Conservation (phyloP, 2,329 filamentous ascomycete species). For the Colletotrichum sublineola region DNA sequence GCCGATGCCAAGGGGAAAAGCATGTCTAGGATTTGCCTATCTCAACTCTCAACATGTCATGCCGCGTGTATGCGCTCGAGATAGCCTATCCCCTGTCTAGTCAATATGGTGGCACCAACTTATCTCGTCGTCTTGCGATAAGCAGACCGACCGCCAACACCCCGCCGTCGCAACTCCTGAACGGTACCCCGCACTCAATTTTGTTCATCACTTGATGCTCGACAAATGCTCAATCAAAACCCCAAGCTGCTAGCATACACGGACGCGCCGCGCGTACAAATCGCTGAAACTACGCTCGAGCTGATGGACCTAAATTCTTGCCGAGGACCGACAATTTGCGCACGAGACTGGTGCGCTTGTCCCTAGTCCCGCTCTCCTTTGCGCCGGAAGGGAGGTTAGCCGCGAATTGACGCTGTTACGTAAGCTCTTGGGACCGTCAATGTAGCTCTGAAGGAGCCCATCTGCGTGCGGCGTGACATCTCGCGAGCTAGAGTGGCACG, state of each 20-base stretch:
- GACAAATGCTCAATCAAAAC: neutral
- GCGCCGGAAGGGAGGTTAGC: neutral
- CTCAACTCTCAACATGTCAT: neutral
- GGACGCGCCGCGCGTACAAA: slow-evolving; percentile 1
- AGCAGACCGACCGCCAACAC: neutral
- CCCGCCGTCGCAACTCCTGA: neutral
- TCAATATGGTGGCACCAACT: slow-evolving; percentile 1
- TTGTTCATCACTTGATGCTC: neutral
- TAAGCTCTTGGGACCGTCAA: neutral
- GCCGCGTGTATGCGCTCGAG: neutral
- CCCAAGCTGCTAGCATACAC: neutral
- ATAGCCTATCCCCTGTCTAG: slow-evolving; percentile 5
- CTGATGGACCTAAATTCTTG: slow-evolving; percentile 2
- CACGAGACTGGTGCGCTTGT: neutral
- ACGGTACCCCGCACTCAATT: slow-evolving; percentile 4
- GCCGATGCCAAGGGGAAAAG: neutral
- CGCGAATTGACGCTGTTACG: neutral
- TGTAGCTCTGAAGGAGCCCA: neutral
- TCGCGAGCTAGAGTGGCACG: neutral
- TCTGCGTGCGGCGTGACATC: too few species aligned
- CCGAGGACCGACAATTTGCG: slow-evolving; percentile 13
- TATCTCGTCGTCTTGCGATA: slow-evolving; percentile 15
- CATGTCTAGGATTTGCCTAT: slow-evolving; percentile 19
- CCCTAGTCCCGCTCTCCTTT: neutral
- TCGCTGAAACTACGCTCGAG: slow-evolving; percentile 28